phyloP scores from a whole-genome alignment of 768 basidiomycete genomes.

The Ramaria rubella region DNA sequence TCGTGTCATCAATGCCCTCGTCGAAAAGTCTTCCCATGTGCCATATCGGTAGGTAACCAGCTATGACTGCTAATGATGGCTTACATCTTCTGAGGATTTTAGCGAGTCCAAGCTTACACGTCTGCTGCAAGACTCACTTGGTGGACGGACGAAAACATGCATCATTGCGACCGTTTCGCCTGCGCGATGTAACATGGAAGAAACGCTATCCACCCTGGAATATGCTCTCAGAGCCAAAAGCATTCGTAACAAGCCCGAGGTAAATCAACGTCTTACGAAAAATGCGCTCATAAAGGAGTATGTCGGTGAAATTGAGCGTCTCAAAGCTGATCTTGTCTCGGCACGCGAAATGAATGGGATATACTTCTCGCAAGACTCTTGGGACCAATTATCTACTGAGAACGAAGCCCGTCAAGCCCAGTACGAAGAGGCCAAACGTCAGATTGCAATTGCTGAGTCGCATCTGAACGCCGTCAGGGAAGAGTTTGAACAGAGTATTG shows the following conservation, averaged over 20 bases:
- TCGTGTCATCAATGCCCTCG: constrained; percentile 91
- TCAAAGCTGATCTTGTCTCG: constrained; percentile 85
- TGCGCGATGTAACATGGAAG: constrained; percentile 89
- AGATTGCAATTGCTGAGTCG: constrained; percentile 75
- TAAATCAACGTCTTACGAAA: constrained; percentile 91
- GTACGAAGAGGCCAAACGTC: constrained; percentile 74
- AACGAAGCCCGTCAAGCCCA: constrained; percentile 73
- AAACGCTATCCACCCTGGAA: constrained; percentile 94
- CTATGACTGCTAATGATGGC: constrained; percentile 6
- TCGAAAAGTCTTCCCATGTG: constrained; percentile 85
- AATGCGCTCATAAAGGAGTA: constrained; percentile 92
- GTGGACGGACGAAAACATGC: constrained; percentile 94
- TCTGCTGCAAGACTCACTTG: constrained; percentile 96
- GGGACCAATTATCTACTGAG: constrained; percentile 74
- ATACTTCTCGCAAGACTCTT: constrained; percentile 86
- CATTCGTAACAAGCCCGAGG: constrained; percentile 90
- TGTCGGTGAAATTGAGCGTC: constrained; percentile 84
- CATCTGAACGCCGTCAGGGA: constrained; percentile 75
- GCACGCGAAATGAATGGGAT: constrained; percentile 96
- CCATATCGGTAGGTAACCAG: constrained; percentile 70
- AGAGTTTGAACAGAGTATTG: constrained; percentile 89
- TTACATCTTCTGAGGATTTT: constrained; percentile 4
- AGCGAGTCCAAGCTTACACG: constrained; percentile 98
- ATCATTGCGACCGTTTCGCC: constrained; percentile 97
- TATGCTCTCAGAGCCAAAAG: constrained; percentile 94